Evolutionary conservation across 2,329 filamentous ascomycete species (phyloP).

Genomic region (Xylariaceae sp.): DNA sequence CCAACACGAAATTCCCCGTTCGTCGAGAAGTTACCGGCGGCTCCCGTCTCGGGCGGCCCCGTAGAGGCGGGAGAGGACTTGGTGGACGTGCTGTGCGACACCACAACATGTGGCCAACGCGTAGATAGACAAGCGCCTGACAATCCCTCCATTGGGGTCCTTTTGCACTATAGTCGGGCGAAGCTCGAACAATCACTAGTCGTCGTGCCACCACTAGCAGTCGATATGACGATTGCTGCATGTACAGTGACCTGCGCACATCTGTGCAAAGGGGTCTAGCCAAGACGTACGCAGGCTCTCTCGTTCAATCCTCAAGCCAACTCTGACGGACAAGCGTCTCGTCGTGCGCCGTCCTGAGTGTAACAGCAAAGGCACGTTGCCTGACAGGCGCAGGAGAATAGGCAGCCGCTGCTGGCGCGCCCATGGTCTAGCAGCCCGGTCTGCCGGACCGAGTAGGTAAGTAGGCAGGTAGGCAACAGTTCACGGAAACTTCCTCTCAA

Average conservation of each 20-base stretch:
- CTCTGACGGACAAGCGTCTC: conserved; percentile 13
- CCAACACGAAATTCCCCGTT: too few species aligned
- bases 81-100: too few species aligned
- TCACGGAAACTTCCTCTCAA: too few species aligned
- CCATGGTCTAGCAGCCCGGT: too few species aligned
- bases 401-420: too few species aligned
- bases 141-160: conserved; percentile 17
- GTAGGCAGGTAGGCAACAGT: too few species aligned
- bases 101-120: conserved; percentile 18
- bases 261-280: conserved; percentile 18
- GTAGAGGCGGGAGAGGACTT: too few species aligned
- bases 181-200: conserved; percentile 11
- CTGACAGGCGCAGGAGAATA: too few species aligned
- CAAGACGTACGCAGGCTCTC: conserved; percentile 12
- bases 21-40: too few species aligned
- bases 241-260: conserved; percentile 18
- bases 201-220: conserved; percentile 17
- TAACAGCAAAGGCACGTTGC: too few species aligned
- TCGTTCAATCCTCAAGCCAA: conserved; percentile 13
- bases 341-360: conserved; percentile 10
- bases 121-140: conserved; percentile 21
- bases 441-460: too few species aligned
- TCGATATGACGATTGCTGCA: conserved; percentile 17
- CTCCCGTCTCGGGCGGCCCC: too few species aligned
- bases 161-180: conserved; percentile 24